These are phyloP conservation scores for Solanum hybrid DNA, from an alignment of 305 asterid species.

Conservation along the genomic window DNA sequence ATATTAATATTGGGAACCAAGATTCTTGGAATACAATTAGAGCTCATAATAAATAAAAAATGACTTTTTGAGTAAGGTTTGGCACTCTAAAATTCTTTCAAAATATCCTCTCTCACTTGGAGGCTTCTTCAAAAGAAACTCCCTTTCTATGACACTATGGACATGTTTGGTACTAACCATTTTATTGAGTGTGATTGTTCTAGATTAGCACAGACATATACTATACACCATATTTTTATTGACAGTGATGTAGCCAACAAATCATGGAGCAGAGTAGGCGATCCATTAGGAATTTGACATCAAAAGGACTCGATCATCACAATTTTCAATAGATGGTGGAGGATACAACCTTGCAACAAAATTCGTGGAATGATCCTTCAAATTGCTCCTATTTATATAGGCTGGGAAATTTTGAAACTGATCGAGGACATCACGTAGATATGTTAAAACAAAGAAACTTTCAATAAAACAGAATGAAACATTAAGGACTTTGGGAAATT, in stretches of 20 bases:
- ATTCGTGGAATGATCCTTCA: not conserved
- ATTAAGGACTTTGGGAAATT: not conserved
- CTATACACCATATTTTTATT: not conserved
- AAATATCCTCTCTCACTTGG: not conserved
- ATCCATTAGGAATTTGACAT: not conserved
- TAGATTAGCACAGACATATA: not conserved
- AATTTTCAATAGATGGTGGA: not conserved
- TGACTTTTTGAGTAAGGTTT: not conserved
- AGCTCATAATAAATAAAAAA: not conserved
- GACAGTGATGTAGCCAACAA: not conserved
- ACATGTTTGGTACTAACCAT: not conserved
- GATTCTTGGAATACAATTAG: not conserved
- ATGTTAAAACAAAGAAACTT: not conserved
- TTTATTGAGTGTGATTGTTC: not conserved
- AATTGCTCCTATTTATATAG: not conserved
- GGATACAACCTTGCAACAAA: not conserved
- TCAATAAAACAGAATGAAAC: not conserved
- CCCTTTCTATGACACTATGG: not conserved
- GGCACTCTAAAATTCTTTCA: not conserved
- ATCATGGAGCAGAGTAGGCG: not conserved
- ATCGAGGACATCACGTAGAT: not conserved
- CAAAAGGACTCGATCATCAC: not conserved
- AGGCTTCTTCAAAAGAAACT: not conserved
- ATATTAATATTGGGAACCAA: not conserved
- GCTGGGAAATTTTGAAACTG: not conserved